A percentile compares a stretch with the other conserved stretches of the same genome.
phyloP scores from a whole-genome alignment of 1,139 yeast species.

The Meyerozyma elateridarum region DNA sequence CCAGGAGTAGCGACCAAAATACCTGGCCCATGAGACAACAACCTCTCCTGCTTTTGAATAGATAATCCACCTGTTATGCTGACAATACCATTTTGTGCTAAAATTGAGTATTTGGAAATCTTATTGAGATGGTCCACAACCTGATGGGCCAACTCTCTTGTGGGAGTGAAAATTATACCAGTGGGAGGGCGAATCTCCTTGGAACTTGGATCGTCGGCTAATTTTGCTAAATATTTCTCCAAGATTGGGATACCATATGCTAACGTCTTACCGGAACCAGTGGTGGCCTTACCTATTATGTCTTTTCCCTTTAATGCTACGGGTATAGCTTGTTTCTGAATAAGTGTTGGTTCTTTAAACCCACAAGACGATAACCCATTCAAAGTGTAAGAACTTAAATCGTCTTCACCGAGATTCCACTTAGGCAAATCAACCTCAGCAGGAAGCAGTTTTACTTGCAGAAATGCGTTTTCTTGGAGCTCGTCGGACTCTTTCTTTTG shows the following conservation, averaged over 20 bases:
- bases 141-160: conserved; percentile 95
- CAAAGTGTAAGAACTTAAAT: conserved; percentile 50
- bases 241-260: conserved; percentile 95
- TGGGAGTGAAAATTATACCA: conserved; percentile 87
- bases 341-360: conserved; percentile 73
- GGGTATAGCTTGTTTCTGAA: conserved; percentile 78
- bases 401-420: conserved; percentile 41
- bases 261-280: conserved; percentile 96
- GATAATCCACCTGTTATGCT: conserved; percentile 92
- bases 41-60: conserved; percentile 85
- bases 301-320: conserved; percentile 68
- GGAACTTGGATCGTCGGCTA: conserved; percentile 22
- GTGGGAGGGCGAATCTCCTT: conserved; percentile 43
- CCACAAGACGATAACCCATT: conserved; percentile 56
- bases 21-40: conserved; percentile 70
- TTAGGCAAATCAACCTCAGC: conserved; percentile 46
- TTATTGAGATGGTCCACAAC: conserved; percentile 74
- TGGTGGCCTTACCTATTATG: conserved; percentile 91
- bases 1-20: conserved; percentile 96
- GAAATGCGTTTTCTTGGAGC: conserved; percentile 22
- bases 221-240: conserved; percentile 49
- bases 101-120: conserved; percentile 57
- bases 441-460: conserved; percentile 27
- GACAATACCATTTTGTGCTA: conserved; percentile 56
- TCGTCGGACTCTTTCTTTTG: conserved; percentile 10